Evolutionary conservation across 2,329 filamentous ascomycete genomes (phyloP), one percentile per base, ranked within the genome.

Genomic region (Aspergillus viridinutans): DNA sequence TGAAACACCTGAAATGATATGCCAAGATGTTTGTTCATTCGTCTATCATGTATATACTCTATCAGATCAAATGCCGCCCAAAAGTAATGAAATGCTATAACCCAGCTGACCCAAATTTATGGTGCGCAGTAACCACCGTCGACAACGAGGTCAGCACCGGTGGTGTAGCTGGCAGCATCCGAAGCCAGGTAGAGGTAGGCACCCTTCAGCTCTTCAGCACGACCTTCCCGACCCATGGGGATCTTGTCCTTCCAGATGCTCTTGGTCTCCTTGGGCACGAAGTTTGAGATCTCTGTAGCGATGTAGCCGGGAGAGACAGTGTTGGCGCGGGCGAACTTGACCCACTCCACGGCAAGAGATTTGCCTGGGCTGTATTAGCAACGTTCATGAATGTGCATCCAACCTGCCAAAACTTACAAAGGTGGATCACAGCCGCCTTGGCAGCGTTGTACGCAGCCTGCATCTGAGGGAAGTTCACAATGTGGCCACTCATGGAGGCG

Each of bases 161-260:
- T 95, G 20, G 88, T 91, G 76, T 91, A 95, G 54, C 85, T 89
- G n/a, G 87, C 84, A 3, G 90, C 90, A 73, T 95, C 90, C 14
- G 87, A 90, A 20, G 89, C 88, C 56, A 95, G 79, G 74, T 92
- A 94, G 50, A 95, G 75, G 72, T 89, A 96, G 20, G 88, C 88
- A 21, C 90, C 91, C 78, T 93, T 92, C 65, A 95, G 80, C 78
- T 96, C 90, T 58, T 85, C 83, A 2, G 84, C 78, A 62, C 86
- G 80, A 9, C 88, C 90, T 69, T 92, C 87, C 62, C 90, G 71
- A 76, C 85, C 89, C 85, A 94, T 89, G 9, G 89, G 89, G 43
- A 88, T 92, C 81, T 89, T 92, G 67, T 86, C 84, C 70, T 84
- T 85, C 87, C 90, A 92, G 57, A 89, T 80, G 48, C 83, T 79